Evolutionary conservation across 441 rosid species (phyloP), one percentile per base, ranked within the genome.

Genomic region (Bruguiera hainesii): DNA sequence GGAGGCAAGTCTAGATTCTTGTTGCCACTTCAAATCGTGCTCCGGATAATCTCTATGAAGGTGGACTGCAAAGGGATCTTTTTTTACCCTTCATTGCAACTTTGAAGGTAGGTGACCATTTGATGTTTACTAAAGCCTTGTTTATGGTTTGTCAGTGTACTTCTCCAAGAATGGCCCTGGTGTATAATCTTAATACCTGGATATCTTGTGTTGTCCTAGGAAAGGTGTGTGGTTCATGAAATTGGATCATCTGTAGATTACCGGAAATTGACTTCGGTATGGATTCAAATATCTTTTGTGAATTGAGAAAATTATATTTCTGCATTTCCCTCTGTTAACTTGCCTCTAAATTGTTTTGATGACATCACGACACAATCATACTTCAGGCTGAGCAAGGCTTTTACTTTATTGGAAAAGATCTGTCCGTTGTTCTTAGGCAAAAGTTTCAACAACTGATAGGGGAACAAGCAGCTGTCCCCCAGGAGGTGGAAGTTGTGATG

Each of bases 1-100:
- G 79, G 78, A 58, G 78, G 77, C 79, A 83, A 81, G 75, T 78
- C 57, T 76, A 95, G 98, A 87, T 92, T 78, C 96, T 95, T 64
- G 97, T 92, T 65, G 68, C 98, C 26, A 95, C 99, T 62, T 95
- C 98, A 69, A 95, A 95, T 78, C 90, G 99, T 8, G 94, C 91
- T 74, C 98, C 98, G 15, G 91, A 94, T 82, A 87, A 87, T 66
- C 93, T 94, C 19, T 94, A 94, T 56, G 97, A 91, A 83, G 82
- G 96, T 79, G 98, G 99, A 80, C 76, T 92, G 63, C 98, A 92
- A 70, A 89, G 99, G 80, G 98, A 89, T 84, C 98, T 95, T 64
- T 95, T 95, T 76, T 76, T 95, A 65, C 97, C 98, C 59, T 95
- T 92, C 77, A 92, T 92, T 81, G 76, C 84, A 48, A 83, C 91